Evolutionary conservation across 805 yeast genomes (phyloP).

Genomic region (Candida ortonii): DNA sequence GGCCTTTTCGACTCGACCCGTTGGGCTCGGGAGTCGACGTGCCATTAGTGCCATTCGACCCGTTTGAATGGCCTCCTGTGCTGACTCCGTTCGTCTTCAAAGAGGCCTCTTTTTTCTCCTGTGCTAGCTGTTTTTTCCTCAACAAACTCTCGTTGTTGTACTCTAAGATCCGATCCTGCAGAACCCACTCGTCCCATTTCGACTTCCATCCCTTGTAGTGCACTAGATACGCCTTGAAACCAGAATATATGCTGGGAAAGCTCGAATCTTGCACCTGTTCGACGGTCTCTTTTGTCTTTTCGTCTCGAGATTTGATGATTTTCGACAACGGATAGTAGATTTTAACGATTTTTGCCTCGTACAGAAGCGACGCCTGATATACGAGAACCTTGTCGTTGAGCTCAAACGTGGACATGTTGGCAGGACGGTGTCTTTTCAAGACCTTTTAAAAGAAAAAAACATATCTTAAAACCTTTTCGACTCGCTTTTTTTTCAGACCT

Average conservation of each 20-base stretch:
- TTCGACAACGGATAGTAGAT: slow-evolving; percentile 54
- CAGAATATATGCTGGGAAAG: slow-evolving; percentile 19
- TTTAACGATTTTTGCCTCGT: slow-evolving; percentile 79
- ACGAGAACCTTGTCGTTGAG: slow-evolving; percentile 54
- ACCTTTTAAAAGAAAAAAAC: background rate
- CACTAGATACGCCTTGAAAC: slow-evolving; percentile 47
- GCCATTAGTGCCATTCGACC: background rate
- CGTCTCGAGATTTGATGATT: slow-evolving; percentile 30
- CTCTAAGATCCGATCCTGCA: slow-evolving; percentile 61
- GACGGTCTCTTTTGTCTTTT: slow-evolving; percentile 38
- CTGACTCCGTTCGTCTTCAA: slow-evolving; percentile 4
- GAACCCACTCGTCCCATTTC: slow-evolving; percentile 97
- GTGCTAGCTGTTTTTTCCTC: slow-evolving; percentile 45
- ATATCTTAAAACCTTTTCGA: slow-evolving; percentile 6
- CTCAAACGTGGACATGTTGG: slow-evolving; percentile 17
- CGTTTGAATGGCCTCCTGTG: slow-evolving; percentile 4
- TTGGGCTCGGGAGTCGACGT: background rate
- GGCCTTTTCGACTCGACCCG: background rate
- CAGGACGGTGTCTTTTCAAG: background rate
- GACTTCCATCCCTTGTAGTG: slow-evolving; percentile 96
- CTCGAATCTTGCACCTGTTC: slow-evolving; percentile 22
- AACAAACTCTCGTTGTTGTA: slow-evolving; percentile 65
- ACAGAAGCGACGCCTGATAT: slow-evolving; percentile 85
- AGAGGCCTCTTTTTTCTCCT: slow-evolving; percentile 10
- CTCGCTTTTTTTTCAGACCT: slow-evolving; percentile 3